A percentile compares a stretch with the other conserved stretches of the same genome.
Conservation (phyloP, 495 filamentous ascomycete genomes). For the Annulohypoxylon bovei region DNA sequence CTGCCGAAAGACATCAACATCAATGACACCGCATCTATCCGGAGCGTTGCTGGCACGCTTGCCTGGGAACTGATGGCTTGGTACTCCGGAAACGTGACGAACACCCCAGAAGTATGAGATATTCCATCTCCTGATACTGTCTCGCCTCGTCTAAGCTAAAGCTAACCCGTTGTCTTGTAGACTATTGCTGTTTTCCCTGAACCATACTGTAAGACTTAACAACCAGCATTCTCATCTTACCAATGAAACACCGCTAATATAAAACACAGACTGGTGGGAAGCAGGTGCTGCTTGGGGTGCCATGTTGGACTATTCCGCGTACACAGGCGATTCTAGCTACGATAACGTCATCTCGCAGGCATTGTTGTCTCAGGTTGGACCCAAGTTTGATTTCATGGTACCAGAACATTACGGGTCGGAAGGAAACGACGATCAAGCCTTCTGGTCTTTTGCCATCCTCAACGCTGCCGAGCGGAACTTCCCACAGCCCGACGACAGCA, state of each 20-base stretch:
- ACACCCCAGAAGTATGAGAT: slow-evolving; percentile 58
- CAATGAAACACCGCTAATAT: slow-evolving; percentile 15
- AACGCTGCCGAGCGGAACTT: slow-evolving; percentile 78
- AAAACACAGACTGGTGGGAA: slow-evolving; percentile 79
- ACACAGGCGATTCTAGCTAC: slow-evolving; percentile 78
- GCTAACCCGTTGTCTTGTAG: slow-evolving; percentile 41
- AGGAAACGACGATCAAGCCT: slow-evolving; percentile 82
- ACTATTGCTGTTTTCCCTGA: slow-evolving; percentile 69
- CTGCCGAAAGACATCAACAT: slow-evolving; percentile 57
- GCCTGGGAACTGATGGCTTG: slow-evolving; percentile 66
- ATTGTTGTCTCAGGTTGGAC: slow-evolving; percentile 71
- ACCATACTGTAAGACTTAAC: slow-evolving; percentile 68
- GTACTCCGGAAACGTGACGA: slow-evolving; percentile 73
- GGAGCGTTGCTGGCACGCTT: slow-evolving; percentile 57
- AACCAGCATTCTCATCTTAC: slow-evolving; percentile 28
- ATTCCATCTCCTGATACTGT: slow-evolving; percentile 23
- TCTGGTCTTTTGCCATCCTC: slow-evolving; percentile 81
- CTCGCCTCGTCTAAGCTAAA: neutral
- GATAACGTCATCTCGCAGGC: slow-evolving; percentile 74
- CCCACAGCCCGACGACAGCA: slow-evolving; percentile 64
- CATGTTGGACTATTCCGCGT: slow-evolving; percentile 85
- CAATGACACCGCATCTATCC: slow-evolving; percentile 58
- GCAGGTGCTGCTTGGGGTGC: slow-evolving; percentile 76
- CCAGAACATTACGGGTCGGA: slow-evolving; percentile 54
- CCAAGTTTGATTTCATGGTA: slow-evolving; percentile 68